Evolutionary conservation across 805 yeast genomes (phyloP), one percentile per base, ranked within the genome.

Genomic region (Candida endomychidarum): DNA sequence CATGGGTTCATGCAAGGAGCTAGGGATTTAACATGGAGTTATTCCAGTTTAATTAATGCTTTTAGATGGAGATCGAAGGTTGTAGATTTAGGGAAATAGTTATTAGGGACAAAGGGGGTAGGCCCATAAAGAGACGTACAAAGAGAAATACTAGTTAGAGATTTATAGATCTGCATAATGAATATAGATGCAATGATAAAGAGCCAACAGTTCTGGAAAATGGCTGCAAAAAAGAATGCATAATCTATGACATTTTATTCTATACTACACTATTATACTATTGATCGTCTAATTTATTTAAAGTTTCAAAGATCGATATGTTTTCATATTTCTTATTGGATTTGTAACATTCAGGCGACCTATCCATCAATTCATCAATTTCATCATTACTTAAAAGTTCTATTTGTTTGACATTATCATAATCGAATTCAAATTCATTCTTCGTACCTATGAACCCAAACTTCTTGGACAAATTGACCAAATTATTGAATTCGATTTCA

Each of bases 1-100:
- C 78, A 74, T 29, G 98, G 98, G 0, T 88, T 62, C 58, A 78
- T 88, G 83, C 84, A 82, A 60, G 98, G 98, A 5, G 98, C 98
- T 0, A 63, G 66, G 40, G 78, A 86, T 51, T 75, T 91, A 50
- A 90, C 97, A 4, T 91, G 98, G 98, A 83, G 95, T 45, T 87
- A 87, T 57, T 78, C 88, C 22, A 74, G 95, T 4, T 77, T 85
- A 33, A 81, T 83, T 79, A 75, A 78, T 49, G 78, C 91, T 8
- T 65, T 75, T 42, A 71, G 81, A 57, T 77, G 86, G 81, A 79
- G 93, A 34, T n/a, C 26, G 2, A 42, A 34, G 15, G 28, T 34
- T 27, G n/a, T n/a, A n/a, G n/a, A n/a, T n/a, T n/a, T n/a, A n/a
- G n/a, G n/a, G n/a, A n/a, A n/a, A n/a, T n/a, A n/a, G n/a, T n/a